Conservation (phyloP, 768 basidiomycete genomes). For the Gelatoporia subvermispora region DNA sequence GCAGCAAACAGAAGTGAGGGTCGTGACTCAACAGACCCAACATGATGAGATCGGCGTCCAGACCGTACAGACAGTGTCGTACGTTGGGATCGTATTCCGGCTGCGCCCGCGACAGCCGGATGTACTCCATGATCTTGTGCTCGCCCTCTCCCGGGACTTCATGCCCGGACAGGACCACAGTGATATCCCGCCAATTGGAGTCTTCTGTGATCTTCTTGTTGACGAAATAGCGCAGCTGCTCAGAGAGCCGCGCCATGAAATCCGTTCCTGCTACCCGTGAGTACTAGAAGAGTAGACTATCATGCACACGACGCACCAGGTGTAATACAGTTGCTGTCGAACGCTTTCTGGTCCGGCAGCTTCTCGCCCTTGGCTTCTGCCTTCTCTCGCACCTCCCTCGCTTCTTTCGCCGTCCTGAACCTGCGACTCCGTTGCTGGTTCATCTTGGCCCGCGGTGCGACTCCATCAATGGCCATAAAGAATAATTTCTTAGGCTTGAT, state of each 20-base stretch:
- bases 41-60: slow-evolving; percentile 99
- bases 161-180: slow-evolving; percentile 93
- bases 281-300: background rate
- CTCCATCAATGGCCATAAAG: slow-evolving; percentile 98
- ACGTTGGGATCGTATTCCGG: slow-evolving; percentile 95
- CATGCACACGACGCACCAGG: slow-evolving; percentile 61
- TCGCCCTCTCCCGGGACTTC: slow-evolving; percentile 99
- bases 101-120: slow-evolving; percentile 90
- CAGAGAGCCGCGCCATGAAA: slow-evolving; percentile 92
- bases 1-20: slow-evolving; percentile 94
- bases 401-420: slow-evolving; percentile 93
- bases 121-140: slow-evolving; percentile 99
- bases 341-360: slow-evolving; percentile 89
- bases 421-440: slow-evolving; percentile 94
- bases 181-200: slow-evolving; percentile 87
- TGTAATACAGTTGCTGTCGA: slow-evolving; percentile 98
- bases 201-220: slow-evolving; percentile 99
- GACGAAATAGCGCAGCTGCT: slow-evolving; percentile 90
- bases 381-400: slow-evolving; percentile 79
- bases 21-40: slow-evolving; percentile 94
- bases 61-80: slow-evolving; percentile 95
- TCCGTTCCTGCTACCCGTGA: slow-evolving; percentile 59
- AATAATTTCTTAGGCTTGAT: slow-evolving; percentile 97
- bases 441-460: slow-evolving; percentile 98
- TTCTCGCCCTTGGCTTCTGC: slow-evolving; percentile 87